Evolutionary conservation across 345 rosid genomes (phyloP).

Genomic region (Populus euphratica): DNA sequence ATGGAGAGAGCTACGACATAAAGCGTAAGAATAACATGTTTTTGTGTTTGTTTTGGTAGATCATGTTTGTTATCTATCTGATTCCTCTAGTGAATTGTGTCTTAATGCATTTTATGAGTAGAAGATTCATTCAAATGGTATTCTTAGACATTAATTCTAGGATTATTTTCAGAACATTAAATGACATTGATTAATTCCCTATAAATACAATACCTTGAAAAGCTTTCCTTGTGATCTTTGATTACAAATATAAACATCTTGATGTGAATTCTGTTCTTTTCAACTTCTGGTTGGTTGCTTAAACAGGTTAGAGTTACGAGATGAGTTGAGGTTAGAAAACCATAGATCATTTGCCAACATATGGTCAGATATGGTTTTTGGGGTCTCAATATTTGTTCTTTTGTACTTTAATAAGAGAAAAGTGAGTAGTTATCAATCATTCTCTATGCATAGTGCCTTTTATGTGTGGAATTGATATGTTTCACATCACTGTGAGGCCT

Average conservation of each 20-base stretch:
- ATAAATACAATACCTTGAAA: background rate
- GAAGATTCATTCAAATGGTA: background rate
- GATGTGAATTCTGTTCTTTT: background rate
- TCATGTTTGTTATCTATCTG: background rate
- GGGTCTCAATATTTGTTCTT: conserved; percentile 71
- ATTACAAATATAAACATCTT: background rate
- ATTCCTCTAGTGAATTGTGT: background rate
- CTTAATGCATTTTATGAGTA: background rate
- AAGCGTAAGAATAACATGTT: conserved; percentile 56
- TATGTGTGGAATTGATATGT: background rate
- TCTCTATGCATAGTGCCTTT: background rate
- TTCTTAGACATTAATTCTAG: background rate
- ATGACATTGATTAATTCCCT: background rate
- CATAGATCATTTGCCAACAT: conserved; percentile 90
- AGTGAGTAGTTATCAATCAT: conserved; percentile 40
- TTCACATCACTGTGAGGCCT: background rate
- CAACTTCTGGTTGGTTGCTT: conserved; percentile 16
- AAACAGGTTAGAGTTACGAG: conserved; percentile 81
- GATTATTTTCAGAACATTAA: background rate
- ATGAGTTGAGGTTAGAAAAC: conserved; percentile 83
- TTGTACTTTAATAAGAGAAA: conserved; percentile 77
- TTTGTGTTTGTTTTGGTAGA: background rate
- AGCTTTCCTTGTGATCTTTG: background rate
- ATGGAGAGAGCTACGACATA: conserved; percentile 87
- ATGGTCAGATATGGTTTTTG: conserved; percentile 91